These are phyloP conservation scores for Corylus avellana DNA, from an alignment of 306 rosid species.

Conservation along the genomic window DNA sequence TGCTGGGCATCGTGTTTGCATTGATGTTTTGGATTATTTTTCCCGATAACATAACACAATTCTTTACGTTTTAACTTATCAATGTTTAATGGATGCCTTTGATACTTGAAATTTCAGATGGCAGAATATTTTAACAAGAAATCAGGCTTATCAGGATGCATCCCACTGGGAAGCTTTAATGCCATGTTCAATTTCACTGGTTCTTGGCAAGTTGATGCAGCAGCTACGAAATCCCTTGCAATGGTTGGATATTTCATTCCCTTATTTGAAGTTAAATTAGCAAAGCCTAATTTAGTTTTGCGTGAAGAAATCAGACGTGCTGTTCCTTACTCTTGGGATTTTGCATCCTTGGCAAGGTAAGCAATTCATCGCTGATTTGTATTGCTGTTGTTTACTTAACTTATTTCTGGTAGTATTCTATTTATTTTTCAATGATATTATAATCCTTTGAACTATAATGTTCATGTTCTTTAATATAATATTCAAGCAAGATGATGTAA, in stretches of 20 bases:
- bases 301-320: constrained; percentile 73
- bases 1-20: neutral
- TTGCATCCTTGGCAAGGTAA: constrained; percentile 89
- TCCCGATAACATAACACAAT: constrained; percentile 15
- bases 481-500: neutral
- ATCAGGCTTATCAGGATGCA: constrained; percentile 53
- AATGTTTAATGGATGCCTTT: constrained; percentile 21
- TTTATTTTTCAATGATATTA: neutral
- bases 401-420: neutral
- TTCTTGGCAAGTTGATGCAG: constrained; percentile 77
- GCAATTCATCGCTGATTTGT: constrained; percentile 13
- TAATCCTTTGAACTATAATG: neutral
- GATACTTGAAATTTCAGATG: constrained; percentile 68
- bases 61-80: neutral
- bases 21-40: neutral
- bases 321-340: constrained; percentile 96
- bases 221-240: constrained; percentile 89
- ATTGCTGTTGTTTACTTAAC: neutral
- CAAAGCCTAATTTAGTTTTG: constrained; percentile 53
- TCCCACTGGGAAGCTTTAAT: constrained; percentile 93
- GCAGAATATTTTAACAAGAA: constrained; percentile 71
- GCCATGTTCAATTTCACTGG: constrained; percentile 95
- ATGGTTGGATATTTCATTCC: constrained; percentile 85
- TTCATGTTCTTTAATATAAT: neutral
- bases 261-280: constrained; percentile 57